Percentiles rank a stretch among this genome's conserved stretches.
Conservation (phyloP, 2,329 filamentous ascomycete genomes). For the Trichoderma sp. region DNA sequence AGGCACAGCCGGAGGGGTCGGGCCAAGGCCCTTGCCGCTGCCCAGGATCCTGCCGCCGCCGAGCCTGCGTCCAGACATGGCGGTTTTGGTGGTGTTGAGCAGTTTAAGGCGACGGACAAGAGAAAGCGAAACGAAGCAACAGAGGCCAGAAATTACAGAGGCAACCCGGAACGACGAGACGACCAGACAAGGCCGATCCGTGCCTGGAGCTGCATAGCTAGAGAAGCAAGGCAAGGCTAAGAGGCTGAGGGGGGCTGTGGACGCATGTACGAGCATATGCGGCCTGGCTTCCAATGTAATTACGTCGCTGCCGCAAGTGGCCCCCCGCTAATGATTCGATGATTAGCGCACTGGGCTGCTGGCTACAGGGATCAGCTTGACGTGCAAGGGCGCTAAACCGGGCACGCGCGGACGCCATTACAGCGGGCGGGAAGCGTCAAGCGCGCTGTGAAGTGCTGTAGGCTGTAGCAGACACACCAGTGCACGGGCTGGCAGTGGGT, state of each 20-base stretch:
- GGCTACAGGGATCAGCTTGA: constrained; percentile 7
- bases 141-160: not conserved
- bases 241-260: constrained; percentile 3
- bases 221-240: constrained; percentile 3
- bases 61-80: constrained; percentile 81
- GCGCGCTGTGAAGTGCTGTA: not conserved
- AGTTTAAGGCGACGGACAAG: not conserved
- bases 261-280: not conserved
- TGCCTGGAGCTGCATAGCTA: constrained; percentile 33
- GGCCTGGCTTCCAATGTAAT: not conserved
- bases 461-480: not conserved
- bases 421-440: not conserved
- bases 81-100: not conserved
- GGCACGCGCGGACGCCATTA: constrained; percentile 1
- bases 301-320: constrained; percentile 10
- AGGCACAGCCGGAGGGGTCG: constrained; percentile 48
- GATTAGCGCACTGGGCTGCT: not conserved
- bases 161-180: constrained; percentile 29
- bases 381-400: not conserved
- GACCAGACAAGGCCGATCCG: constrained; percentile 36
- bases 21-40: constrained; percentile 77
- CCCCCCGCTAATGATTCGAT: constrained; percentile 6
- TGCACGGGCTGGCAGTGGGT: not conserved
- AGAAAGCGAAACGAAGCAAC: not conserved
- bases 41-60: constrained; percentile 91